Base-by-base conservation (phyloP, 345 rosid species). In the Citrus sp. region DNA sequence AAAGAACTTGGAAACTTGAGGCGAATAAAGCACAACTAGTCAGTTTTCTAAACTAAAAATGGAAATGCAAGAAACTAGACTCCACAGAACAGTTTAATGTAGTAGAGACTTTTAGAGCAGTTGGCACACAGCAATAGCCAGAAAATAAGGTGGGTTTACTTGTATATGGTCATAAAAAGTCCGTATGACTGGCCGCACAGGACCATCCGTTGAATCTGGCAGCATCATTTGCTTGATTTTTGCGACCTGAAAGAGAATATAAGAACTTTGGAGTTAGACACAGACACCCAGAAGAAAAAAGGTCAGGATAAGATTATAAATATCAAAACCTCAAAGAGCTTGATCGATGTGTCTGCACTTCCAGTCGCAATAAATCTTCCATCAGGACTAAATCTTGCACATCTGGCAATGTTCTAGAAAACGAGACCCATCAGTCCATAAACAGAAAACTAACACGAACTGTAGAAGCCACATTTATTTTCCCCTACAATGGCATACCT, bases 171-270 rank as follows among this genome's bases (percentile, higher is more conserved):
- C 97, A 81, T 91, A 94, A 91, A 91, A 94, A 9, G 93, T 94
- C 35, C 98, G 83, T 79, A 90, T 89, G 79, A 92, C 92, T 66
- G 94, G 91, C 75, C 94, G 85, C 46, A 89, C 89, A 72, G 88
- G 86, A 72, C 87, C 89, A 78, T 94, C 95, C 77, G 86, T 88
- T 35, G 84, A 30, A 81, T 90, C 92, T 25, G 90, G 87, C 42
- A 89, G 83, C 91, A 92, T 83, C 94, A 91, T 92, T 87, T 92
- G 98, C 81, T 94, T 94, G 49, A 94, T 82, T 86, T 94, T 94
- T 59, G 92, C 86, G 46, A 91, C 81, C 97, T 94, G 80, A 69
- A 79, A 42, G 42, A 78, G 78, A 72, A 69, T 72, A 79, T 28
- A 58, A 32, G 25, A 58, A 22, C 54, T 72, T 35, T 61, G 28